Base-by-base conservation (phyloP, 2,329 filamentous ascomycete species). In the Cryoendolithus antarcticus region DNA sequence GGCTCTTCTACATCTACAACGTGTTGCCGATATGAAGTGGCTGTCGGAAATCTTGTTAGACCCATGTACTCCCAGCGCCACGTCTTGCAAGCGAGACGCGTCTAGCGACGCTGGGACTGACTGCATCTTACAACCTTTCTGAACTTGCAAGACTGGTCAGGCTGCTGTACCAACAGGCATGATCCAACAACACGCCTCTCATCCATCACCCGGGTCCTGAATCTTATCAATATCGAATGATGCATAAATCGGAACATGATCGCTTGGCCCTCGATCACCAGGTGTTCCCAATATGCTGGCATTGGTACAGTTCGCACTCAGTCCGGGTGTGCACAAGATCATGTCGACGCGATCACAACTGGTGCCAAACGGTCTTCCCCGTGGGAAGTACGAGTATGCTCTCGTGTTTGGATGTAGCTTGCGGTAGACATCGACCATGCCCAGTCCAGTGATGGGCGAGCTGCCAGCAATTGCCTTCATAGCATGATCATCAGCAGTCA, bases 271-370 rank as follows among this genome's bases (percentile, higher is more conserved):
- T 30, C 71, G 58, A 43, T 72, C 70, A 43, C 44, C 49, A 10
- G 57, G 45, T 15, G 52, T 63, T 21, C 65, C 63, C 41, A 62
- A 52, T 10, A 69, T 67, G 3, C 60, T 64, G 34, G 59, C 61
- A 9, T 48, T 53, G 9, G 41, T 50, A 4, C 69, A 42, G 36
- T 52, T 48, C 4, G 57, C 59, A 39, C 62, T 60, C 7, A 70
- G 44, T 1, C 34, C 43, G 36, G 46, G 56, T 3, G 65, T 71
- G 11, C 62, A 59, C 40, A 75, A 53, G 13, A 71, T 62, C 50
- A 71, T 57, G 48, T 75, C 71, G 1, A 74, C 69, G 24, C 70
- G 54, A 56, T 75, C 71, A 50, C 69, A 72, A 40, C 67, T 72
- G 6, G 49, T 53, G 1, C 69, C 70, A 62, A 69, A 74, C 3